These are phyloP conservation scores for Plasmodium berghei DNA, from an alignment of 169 alveolate species.

Conservation along the genomic window DNA sequence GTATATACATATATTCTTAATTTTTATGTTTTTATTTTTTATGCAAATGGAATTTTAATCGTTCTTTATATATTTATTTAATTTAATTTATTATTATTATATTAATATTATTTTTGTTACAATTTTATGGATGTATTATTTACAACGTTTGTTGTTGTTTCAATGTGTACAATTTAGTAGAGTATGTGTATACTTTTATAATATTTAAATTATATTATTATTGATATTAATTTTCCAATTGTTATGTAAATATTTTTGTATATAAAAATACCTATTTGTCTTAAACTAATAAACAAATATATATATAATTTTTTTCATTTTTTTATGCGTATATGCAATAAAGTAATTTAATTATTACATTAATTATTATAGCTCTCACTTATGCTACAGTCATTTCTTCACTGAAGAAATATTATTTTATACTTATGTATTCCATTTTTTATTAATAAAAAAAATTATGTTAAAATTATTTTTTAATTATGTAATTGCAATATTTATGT, in stretches of 20 bases:
- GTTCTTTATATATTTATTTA: no score
- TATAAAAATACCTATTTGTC: no score
- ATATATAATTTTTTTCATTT: background rate
- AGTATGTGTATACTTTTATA: conserved; percentile 8
- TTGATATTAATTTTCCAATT: no score
- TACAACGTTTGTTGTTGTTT: conserved; percentile 33
- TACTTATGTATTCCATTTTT: background rate
- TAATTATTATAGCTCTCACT: no score
- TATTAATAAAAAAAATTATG: conserved; percentile 36
- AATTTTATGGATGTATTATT: background rate
- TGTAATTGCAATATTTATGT: conserved; percentile 23
- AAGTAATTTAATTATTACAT: no score
- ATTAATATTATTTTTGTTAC: background rate
- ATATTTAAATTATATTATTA: background rate
- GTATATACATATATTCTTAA: no score
- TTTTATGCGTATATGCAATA: background rate
- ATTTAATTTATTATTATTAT: no score
- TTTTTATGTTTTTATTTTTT: background rate
- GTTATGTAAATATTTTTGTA: no score
- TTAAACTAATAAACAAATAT: background rate
- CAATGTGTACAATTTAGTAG: conserved; percentile 8
- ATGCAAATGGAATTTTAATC: background rate
- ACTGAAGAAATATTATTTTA: no score
- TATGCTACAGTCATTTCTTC: no score
- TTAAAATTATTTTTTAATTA: conserved; percentile 45